Evolutionary conservation across 2,329 filamentous ascomycete species (phyloP), one percentile per base, ranked within the genome.

Genomic region (Alternaria tenuissima): DNA sequence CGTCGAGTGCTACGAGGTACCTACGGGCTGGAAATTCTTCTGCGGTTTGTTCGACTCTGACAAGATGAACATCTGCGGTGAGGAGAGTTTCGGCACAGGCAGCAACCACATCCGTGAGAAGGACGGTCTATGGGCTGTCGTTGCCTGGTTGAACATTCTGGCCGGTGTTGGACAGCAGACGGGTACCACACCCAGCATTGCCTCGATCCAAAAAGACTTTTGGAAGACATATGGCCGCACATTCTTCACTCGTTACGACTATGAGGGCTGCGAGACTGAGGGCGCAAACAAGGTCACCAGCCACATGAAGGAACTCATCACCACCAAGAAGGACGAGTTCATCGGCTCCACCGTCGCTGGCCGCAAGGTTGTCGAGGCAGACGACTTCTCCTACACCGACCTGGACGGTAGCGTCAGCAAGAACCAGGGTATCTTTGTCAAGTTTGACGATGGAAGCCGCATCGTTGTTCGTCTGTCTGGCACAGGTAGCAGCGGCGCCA

Each of bases 11-110:
- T 99, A 99, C 82, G 95, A 99, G 82, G 95, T 99, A 1, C 95
- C 95, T 38, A 99, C 95, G 1, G 95, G 95, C 74, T 99, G 95
- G 95, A 98, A 97, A 86, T 97, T 92, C 83, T 99, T 95, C 47
- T 99, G 98, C 78, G 95, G 95, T 63, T 95, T 96, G 42, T 97
- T 93, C 67, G 95, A 96, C 57, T 87, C 98, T 67, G 94, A 99
- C 81, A 99, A 99, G 88, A 99, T 99, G 95, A 98, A 95, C 75
- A 99, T 99, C 79, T 99, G 95, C 77, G 95, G 95, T 60, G 95
- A 99, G 82, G 95, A 99, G 86, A 95, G 91, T 67, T 99, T 99
- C 80, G 95, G 95, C 69, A 99, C 95, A 11, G 95, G 95, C 39
- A 96, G 92, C 81, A 97, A 99, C 85, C 95, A 99, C 82, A 97